Percentiles rank a stretch among this genome's conserved stretches.
Conservation (phyloP, 768 basidiomycete species). For the Tulasnella sp. region DNA sequence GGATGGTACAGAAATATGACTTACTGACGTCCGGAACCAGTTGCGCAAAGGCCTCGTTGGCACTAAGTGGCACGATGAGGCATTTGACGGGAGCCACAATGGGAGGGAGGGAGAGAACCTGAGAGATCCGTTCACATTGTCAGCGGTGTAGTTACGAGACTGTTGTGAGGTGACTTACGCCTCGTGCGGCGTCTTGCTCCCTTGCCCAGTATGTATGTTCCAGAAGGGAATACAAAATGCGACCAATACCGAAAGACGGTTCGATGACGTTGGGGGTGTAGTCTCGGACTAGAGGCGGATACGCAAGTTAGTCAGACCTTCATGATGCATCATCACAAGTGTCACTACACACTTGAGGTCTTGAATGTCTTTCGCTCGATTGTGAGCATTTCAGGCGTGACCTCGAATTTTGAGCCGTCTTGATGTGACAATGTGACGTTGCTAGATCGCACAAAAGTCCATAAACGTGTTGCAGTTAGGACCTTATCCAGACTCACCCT, state of each 20-base stretch:
- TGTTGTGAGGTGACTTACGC: conserved; percentile 35
- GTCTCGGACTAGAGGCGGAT: conserved; percentile 61
- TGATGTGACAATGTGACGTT: conserved; percentile 29
- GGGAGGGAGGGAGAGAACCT: conserved; percentile 73
- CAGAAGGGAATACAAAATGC: conserved; percentile 85
- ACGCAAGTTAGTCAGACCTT: background rate
- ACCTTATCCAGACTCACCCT: conserved; percentile 41
- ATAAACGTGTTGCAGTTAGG: background rate
- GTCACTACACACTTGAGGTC: conserved; percentile 47
- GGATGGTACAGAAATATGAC: too few species aligned
- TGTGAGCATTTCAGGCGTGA: conserved; percentile 64
- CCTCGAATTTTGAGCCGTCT: conserved; percentile 56
- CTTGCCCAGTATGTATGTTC: conserved; percentile 96
- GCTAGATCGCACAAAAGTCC: background rate
- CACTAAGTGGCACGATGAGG: conserved; percentile 88
- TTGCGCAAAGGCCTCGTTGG: conserved; percentile 72
- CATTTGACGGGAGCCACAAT: conserved; percentile 93
- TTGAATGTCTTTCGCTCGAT: conserved; percentile 81
- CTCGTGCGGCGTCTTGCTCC: conserved; percentile 83
- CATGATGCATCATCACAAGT: background rate
- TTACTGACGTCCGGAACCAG: conserved; percentile 82
- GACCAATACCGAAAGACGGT: conserved; percentile 94
- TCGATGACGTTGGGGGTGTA: conserved; percentile 97
- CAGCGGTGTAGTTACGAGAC: background rate
- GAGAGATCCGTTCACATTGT: background rate